These are phyloP conservation scores for Teratosphaeria pseudoeucalypti DNA, from an alignment of 2,329 filamentous ascomycete genomes.

Conservation along the genomic window DNA sequence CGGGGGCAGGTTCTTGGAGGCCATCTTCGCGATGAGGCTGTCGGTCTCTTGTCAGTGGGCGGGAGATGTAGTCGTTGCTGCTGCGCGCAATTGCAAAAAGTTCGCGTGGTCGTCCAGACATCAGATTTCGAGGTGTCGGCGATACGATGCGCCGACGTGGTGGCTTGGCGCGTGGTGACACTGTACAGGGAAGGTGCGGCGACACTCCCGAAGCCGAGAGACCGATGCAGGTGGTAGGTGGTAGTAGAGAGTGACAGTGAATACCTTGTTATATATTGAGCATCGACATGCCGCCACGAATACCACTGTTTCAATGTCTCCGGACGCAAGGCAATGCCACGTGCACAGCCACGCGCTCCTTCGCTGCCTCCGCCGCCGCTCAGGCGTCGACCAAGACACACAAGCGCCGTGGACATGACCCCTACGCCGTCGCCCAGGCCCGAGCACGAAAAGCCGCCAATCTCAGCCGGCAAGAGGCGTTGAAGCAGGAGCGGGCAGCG, in stretches of 20 bases:
- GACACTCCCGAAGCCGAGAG: not conserved
- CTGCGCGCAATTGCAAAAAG: not conserved
- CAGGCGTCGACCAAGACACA: slow-evolving; percentile 42
- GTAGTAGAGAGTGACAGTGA: not conserved
- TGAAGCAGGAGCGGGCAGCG: slow-evolving; percentile 54
- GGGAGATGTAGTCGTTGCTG: not conserved
- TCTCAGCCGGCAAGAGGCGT: slow-evolving; percentile 59
- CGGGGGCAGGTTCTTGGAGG: slow-evolving; percentile 84
- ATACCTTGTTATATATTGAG: not conserved
- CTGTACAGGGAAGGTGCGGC: not conserved
- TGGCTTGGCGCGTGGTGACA: not conserved
- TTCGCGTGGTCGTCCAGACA: not conserved
- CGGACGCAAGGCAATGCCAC: not conserved
- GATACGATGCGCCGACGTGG: not conserved
- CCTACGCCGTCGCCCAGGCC: slow-evolving; percentile 71
- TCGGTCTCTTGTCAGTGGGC: not conserved
- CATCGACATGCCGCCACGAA: slow-evolving; percentile 36
- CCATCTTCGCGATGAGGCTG: slow-evolving; percentile 60
- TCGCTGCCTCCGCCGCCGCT: slow-evolving; percentile 56
- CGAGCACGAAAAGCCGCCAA: slow-evolving; percentile 78
- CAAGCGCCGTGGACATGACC: slow-evolving; percentile 60
- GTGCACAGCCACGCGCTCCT: slow-evolving; percentile 15
- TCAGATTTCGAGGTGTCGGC: not conserved
- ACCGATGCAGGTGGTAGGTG: not conserved
- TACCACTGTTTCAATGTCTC: slow-evolving; percentile 34